These are phyloP conservation scores for Teunomyces cretensis DNA, from an alignment of 805 yeast species.

Conservation along the genomic window DNA sequence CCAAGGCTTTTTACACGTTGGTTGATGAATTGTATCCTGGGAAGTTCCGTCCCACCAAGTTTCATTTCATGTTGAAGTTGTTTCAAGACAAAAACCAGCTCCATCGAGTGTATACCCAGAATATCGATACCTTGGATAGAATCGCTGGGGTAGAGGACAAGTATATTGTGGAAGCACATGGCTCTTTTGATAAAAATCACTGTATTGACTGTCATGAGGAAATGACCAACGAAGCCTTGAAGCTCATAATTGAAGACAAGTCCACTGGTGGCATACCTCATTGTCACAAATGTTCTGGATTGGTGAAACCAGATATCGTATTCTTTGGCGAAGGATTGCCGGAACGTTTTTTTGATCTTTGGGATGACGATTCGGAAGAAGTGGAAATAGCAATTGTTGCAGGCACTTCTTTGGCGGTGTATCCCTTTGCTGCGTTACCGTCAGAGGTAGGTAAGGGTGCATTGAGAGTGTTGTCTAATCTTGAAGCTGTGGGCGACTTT, in stretches of 20 bases:
- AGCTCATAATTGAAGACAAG: constrained; percentile 33
- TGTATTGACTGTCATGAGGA: constrained; percentile 72
- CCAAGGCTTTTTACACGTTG: constrained; percentile 80
- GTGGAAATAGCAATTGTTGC: constrained; percentile 80
- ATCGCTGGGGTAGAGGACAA: constrained; percentile 72
- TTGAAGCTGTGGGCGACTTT: constrained; percentile 78
- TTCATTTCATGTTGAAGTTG: constrained; percentile 70
- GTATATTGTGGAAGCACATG: constrained; percentile 86
- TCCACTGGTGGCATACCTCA: constrained; percentile 41
- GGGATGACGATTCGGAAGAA: constrained; percentile 57
- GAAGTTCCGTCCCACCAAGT: constrained; percentile 76
- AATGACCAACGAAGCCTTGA: constrained; percentile 50
- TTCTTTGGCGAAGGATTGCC: constrained; percentile 94
- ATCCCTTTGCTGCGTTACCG: constrained; percentile 87
- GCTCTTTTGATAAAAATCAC: constrained; percentile 82
- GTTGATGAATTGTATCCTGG: constrained; percentile 90
- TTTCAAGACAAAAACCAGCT: constrained; percentile 63
- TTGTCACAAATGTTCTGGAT: constrained; percentile 68
- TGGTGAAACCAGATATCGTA: constrained; percentile 90
- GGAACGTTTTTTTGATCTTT: constrained; percentile 56
- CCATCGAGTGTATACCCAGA: constrained; percentile 82
- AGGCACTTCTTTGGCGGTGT: constrained; percentile 87
- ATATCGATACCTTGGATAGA: constrained; percentile 89
- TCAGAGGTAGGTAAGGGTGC: constrained; percentile 51
- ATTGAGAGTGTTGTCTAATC: constrained; percentile 67